Evolutionary conservation across 2,329 filamentous ascomycete species (phyloP).

Genomic region (Penicillium occitanis): DNA sequence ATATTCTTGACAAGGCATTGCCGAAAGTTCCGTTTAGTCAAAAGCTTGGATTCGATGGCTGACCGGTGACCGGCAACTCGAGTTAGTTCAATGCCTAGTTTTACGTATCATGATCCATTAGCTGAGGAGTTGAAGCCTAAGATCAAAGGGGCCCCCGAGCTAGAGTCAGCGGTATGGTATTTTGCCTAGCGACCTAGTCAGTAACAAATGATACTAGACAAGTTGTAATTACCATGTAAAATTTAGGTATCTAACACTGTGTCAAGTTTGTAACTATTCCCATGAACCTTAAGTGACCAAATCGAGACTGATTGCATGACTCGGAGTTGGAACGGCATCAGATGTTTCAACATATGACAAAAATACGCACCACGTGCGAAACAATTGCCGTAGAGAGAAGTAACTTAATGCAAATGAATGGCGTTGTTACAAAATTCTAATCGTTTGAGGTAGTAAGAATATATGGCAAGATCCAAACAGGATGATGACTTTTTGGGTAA

Average conservation of each 20-base stretch:
- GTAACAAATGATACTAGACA: neutral
- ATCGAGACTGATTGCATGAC: neutral
- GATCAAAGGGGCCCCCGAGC: neutral
- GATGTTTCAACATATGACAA: neutral
- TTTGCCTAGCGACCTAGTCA: neutral
- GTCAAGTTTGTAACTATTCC: constrained; percentile 1
- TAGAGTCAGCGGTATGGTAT: neutral
- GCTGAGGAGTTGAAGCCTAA: neutral
- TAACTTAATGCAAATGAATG: neutral
- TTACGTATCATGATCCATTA: neutral
- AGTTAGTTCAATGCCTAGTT: neutral
- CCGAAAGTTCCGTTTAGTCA: neutral
- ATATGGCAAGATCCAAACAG: neutral
- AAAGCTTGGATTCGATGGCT: neutral
- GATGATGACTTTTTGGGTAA: neutral
- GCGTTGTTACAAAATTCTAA: neutral
- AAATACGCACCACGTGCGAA: neutral
- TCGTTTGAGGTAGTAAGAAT: neutral
- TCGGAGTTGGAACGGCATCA: neutral
- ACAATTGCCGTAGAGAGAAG: neutral
- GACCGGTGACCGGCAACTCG: neutral
- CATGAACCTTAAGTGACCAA: neutral
- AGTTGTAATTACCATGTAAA: neutral
- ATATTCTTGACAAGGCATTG: neutral
- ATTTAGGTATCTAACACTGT: neutral